Percentiles rank a stretch among this genome's conserved stretches.
Evolutionary conservation across 2,329 filamentous ascomycete genomes (phyloP).

Genomic region (Ascochyta koolunga): DNA sequence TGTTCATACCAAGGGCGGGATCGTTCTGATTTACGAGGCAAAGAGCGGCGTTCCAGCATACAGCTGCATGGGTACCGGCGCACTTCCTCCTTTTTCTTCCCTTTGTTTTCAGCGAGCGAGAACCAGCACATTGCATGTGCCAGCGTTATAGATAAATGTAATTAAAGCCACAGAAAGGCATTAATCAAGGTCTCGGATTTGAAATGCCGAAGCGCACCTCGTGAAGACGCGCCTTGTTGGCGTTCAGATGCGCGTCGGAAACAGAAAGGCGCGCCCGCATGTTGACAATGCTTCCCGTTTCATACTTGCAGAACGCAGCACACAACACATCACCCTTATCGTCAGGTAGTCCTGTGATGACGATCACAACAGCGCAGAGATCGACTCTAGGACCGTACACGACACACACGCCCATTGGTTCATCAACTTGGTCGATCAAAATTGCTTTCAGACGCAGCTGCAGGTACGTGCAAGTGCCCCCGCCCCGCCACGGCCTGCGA

Average conservation of each 20-base stretch:
- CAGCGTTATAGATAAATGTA: slow-evolving; percentile 19
- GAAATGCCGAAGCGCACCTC: neutral
- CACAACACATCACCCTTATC: neutral
- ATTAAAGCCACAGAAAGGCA: slow-evolving; percentile 6
- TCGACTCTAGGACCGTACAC: neutral
- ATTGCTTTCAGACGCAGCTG: slow-evolving; percentile 5
- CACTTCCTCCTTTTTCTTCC: neutral
- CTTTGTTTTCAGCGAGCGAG: slow-evolving; percentile 1
- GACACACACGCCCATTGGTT: neutral
- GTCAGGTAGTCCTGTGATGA: neutral
- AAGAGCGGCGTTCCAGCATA: slow-evolving; percentile 29
- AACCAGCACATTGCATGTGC: slow-evolving; percentile 6
- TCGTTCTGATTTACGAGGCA: slow-evolving; percentile 17
- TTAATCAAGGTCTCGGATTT: slow-evolving; percentile 5
- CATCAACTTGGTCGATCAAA: neutral
- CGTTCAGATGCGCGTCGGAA: neutral
- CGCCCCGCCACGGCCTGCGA: slow-evolving; percentile 14
- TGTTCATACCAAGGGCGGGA: slow-evolving; percentile 29
- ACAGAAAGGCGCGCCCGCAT: neutral
- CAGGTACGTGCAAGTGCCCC: slow-evolving; percentile 17
- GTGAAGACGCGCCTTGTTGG: slow-evolving; percentile 12
- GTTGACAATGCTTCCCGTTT: slow-evolving; percentile 6
- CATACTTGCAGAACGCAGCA: neutral
- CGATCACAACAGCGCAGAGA: neutral
- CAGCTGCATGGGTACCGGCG: slow-evolving; percentile 29